Evolutionary conservation across 768 basidiomycete species (phyloP).

Genomic region (Lactifluus volemus): DNA sequence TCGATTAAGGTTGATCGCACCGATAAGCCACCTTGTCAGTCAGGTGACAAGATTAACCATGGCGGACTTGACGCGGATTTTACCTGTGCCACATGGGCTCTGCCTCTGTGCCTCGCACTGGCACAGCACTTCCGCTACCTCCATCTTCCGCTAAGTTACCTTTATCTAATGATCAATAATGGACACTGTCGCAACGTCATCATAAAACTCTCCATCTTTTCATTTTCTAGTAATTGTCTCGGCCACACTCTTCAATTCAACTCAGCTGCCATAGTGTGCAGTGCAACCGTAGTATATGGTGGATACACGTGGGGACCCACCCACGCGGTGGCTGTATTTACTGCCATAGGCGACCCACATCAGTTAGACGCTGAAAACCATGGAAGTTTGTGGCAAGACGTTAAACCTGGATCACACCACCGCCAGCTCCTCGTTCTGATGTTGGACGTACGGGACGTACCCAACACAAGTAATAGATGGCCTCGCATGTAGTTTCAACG

Average conservation of each 20-base stretch:
- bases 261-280: not conserved
- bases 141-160: not conserved
- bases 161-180: not conserved
- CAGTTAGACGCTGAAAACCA: not conserved
- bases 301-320: not conserved
- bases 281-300: not conserved
- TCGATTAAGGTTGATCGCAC: not conserved
- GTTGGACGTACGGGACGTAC: not conserved
- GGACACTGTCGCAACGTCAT: not conserved
- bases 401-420: not conserved
- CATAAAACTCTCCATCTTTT: not conserved
- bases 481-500: not conserved
- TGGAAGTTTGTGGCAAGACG: too few species aligned
- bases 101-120: not conserved
- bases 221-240: not conserved
- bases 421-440: not conserved
- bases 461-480: not conserved
- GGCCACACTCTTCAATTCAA: not conserved
- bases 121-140: not conserved
- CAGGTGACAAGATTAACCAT: not conserved
- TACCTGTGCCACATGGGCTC: not conserved
- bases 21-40: not conserved
- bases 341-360: not conserved
- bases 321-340: not conserved
- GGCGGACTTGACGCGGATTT: too few species aligned